Conservation (phyloP, 129 eudicot species). For the Scalesia atractyloides region DNA sequence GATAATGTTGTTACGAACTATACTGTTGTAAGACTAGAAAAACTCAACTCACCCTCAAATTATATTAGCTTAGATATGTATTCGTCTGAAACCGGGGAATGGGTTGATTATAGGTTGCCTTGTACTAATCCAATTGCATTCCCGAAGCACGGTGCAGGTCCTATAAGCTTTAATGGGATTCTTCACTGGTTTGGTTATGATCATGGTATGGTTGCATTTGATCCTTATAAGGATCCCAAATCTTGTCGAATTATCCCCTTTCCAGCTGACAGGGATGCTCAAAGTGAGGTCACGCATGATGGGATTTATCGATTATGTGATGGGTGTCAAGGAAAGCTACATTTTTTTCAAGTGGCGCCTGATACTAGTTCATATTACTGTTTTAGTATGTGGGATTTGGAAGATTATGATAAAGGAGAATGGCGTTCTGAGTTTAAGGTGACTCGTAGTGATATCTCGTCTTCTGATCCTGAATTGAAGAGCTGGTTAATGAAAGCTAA, state of each 20-base stretch:
- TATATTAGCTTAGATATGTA: conserved; percentile 37
- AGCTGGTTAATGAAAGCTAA: too few species aligned
- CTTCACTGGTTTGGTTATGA: conserved; percentile 47
- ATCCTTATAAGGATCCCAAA: background rate
- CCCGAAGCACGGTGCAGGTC: conserved; percentile 51
- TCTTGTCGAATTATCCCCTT: conserved; percentile 35
- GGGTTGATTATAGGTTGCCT: conserved; percentile 34
- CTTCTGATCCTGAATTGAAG: too few species aligned
- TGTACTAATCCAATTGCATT: conserved; percentile 31
- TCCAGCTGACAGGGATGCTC: conserved; percentile 37
- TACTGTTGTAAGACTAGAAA: conserved; percentile 7
- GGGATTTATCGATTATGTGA: conserved; percentile 41
- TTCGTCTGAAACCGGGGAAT: conserved; percentile 48
- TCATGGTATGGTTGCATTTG: conserved; percentile 41
- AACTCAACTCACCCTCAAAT: conserved; percentile 18
- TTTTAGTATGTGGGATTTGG: conserved; percentile 54
- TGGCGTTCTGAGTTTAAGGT: too few species aligned
- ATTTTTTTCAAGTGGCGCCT: conserved; percentile 45
- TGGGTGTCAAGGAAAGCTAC: conserved; percentile 33
- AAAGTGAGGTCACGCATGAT: conserved; percentile 31
- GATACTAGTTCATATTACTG: conserved; percentile 21
- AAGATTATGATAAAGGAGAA: conserved; percentile 43
- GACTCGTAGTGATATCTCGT: too few species aligned
- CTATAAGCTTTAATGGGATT: conserved; percentile 38
- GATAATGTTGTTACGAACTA: conserved; percentile 39